Evolutionary conservation across 768 basidiomycete species (phyloP).

Genomic region (Lactarius sp.): DNA sequence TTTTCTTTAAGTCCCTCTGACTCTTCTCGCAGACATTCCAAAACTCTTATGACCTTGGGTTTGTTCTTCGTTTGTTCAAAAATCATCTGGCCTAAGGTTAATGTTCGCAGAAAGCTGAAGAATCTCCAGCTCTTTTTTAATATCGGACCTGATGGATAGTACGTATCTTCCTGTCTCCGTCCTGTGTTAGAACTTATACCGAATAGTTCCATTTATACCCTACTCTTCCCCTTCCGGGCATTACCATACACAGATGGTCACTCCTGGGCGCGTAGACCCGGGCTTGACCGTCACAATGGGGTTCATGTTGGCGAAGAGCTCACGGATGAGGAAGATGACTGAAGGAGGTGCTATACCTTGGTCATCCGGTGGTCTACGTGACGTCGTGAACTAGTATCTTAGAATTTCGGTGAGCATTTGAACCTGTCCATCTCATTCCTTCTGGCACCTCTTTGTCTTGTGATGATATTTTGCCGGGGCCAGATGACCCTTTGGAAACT

Average conservation of each 20-base stretch:
- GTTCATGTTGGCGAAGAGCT: slow-evolving; percentile 76
- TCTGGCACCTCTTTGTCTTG: slow-evolving; percentile 12
- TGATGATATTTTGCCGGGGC: slow-evolving; percentile 80
- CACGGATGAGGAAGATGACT: slow-evolving; percentile 68
- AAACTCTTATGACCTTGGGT: slow-evolving; percentile 92
- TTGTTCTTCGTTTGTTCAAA: slow-evolving; percentile 25
- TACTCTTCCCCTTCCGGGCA: slow-evolving; percentile 77
- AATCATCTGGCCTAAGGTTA: not conserved
- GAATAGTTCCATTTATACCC: slow-evolving; percentile 63
- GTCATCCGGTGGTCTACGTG: not conserved
- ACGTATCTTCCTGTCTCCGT: slow-evolving; percentile 34
- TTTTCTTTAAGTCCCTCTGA: not conserved
- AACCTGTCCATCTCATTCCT: slow-evolving; percentile 13
- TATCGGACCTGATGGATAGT: slow-evolving; percentile 76
- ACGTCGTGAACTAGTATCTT: not conserved
- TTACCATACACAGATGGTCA: slow-evolving; percentile 83
- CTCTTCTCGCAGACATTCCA: slow-evolving; percentile 54
- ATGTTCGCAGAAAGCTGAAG: slow-evolving; percentile 40
- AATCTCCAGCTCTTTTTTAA: slow-evolving; percentile 90
- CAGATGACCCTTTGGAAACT: slow-evolving; percentile 67
- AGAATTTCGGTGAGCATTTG: slow-evolving; percentile 18
- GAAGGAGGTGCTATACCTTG: not conserved
- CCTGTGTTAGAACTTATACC: not conserved
- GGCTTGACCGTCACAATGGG: slow-evolving; percentile 57
- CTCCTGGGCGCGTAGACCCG: slow-evolving; percentile 67